Percentiles rank a stretch among this genome's conserved stretches.
phyloP scores from a whole-genome alignment of 257 asterid species.

The Vinca minor region DNA sequence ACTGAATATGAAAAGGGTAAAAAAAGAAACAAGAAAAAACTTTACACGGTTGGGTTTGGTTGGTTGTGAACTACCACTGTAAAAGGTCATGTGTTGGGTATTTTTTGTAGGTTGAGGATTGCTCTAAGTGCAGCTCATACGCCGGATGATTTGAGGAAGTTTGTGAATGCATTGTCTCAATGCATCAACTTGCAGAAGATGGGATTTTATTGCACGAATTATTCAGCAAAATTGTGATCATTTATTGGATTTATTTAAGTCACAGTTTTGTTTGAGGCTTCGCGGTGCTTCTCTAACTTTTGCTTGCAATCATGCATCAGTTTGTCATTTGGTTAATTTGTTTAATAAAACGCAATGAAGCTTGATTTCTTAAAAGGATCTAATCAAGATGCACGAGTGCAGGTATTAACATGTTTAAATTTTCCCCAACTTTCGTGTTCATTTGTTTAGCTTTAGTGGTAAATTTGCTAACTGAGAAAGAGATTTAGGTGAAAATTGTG shows the following conservation, averaged over 20 bases:
- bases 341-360: background rate
- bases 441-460: no score
- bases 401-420: no score
- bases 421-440: no score
- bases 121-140: constrained; percentile 84
- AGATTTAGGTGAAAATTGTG: no score
- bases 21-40: no score
- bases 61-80: background rate
- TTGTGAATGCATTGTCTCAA: constrained; percentile 53
- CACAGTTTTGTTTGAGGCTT: background rate
- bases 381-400: no score
- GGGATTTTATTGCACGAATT: constrained; percentile 21
- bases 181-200: constrained; percentile 55
- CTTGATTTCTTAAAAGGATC: no score
- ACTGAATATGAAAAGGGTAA: no score
- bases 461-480: no score
- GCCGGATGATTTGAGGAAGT: constrained; percentile 60
- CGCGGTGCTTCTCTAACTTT: background rate
- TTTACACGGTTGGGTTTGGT: no score
- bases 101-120: constrained; percentile 55
- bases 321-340: background rate
- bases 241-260: no score
- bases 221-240: constrained; percentile 37
- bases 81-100: background rate
- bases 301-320: no score